Evolutionary conservation across 2,329 filamentous ascomycete genomes (phyloP).

Genomic region (Verticillium nubilum): DNA sequence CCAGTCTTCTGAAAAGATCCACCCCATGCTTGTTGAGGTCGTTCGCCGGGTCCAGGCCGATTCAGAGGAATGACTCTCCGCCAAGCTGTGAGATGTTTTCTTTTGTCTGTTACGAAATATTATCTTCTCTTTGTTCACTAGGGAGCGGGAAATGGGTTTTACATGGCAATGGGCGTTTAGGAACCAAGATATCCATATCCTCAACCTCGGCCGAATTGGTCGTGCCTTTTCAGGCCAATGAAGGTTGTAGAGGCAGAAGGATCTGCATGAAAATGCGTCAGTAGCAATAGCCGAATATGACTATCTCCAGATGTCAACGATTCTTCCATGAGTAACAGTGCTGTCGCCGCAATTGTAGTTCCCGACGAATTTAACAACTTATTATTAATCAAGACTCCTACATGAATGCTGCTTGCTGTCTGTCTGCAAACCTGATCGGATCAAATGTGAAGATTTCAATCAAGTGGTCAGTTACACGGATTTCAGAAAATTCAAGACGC

Average conservation of each 20-base stretch:
- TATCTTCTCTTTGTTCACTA: background rate
- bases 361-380: too few species aligned
- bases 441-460: too few species aligned
- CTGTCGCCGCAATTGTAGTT: too few species aligned
- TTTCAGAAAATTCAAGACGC: too few species aligned
- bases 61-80: conserved; percentile 35
- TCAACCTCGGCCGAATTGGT: background rate
- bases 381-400: too few species aligned
- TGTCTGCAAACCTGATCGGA: too few species aligned
- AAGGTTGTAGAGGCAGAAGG: background rate
- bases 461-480: too few species aligned
- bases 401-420: too few species aligned
- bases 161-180: background rate
- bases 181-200: background rate
- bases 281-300: background rate
- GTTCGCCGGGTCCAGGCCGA: conserved; percentile 81
- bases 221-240: background rate
- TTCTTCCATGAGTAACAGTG: too few species aligned
- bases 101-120: background rate
- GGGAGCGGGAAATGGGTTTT: background rate
- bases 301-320: background rate
- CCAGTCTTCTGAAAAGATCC: conserved; percentile 70
- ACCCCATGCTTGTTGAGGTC: conserved; percentile 65
- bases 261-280: background rate
- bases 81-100: conserved; percentile 5